Evolutionary conservation across 2,329 filamentous ascomycete genomes (phyloP), one percentile per base, ranked within the genome.

Genomic region (Arthrobotrys sphaeroides): DNA sequence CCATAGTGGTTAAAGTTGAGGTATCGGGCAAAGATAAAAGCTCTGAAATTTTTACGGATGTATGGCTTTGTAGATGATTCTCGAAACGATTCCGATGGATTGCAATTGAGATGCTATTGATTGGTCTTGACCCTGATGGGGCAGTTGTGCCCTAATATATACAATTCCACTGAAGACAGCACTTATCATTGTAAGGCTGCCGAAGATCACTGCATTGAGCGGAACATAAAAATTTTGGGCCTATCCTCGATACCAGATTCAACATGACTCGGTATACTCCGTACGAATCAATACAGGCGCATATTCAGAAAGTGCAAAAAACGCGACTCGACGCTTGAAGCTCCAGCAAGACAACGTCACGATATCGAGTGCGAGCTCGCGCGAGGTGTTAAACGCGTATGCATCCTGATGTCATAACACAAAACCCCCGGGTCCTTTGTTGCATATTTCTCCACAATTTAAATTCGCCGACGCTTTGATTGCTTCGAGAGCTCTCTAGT

Each of bases 401-500:
- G 24, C 18, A 24, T 31, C 13, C 40, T 68, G 65, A 68, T 60
- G 53, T 68, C 53, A 68, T 68, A 38, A 53, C 16, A 20, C 61
- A 65, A 40, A 33, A 45, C 47, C 31, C 22, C 64, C 20, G 7
- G 24, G 40, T 20, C 40, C 5, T 18, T 28, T 57, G 47, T 59
- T 65, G 61, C 45, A 59, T 47, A 36, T 33, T 49, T 67, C n/a
- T 3, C 2, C 16, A 22, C n/a, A 36, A 13, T 38, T 22, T 22
- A 22, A 38, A 55, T 12, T 38, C 51, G 18, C 31, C 47, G 47
- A 16, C n/a, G 9, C 20, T 26, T 12, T 33, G 9, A 18, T 24
- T 24, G 26, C 6, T 16, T 22, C 18, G 26, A 22, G 51, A 55
- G 51, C 51, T 38, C 51, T 38, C 16, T 55, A 24, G 18, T n/a